Evolutionary conservation across 202 grass and related monocot genomes (phyloP).

Genomic region (Zizania palustris): DNA sequence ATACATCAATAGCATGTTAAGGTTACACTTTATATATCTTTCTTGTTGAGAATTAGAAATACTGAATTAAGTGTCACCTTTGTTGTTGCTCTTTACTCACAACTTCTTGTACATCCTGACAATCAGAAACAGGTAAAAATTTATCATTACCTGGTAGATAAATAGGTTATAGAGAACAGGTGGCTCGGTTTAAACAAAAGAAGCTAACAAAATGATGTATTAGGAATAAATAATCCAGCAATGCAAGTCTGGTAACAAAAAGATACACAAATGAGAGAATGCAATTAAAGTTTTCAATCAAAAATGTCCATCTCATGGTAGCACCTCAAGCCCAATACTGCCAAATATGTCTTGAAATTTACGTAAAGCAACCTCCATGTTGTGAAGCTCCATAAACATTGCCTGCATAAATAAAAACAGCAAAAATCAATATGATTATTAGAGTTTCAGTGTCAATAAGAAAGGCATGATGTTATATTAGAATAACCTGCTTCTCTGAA

Average conservation of each 20-base stretch:
- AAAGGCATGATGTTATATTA: slow-evolving; percentile 15
- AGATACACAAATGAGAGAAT: slow-evolving; percentile 9
- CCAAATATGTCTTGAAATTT: slow-evolving; percentile 64
- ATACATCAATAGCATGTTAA: slow-evolving; percentile 24
- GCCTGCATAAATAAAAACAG: slow-evolving; percentile 41
- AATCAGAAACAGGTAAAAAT: slow-evolving; percentile 29
- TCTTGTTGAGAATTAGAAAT: not conserved
- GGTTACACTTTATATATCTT: not conserved
- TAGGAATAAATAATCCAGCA: not conserved
- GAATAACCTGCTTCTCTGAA: slow-evolving; percentile 74
- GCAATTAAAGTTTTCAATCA: slow-evolving; percentile 5
- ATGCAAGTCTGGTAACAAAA: not conserved
- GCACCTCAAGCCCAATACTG: slow-evolving; percentile 55
- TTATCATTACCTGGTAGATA: slow-evolving; percentile 44
- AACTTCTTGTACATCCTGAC: slow-evolving; percentile 35
- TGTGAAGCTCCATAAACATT: slow-evolving; percentile 62
- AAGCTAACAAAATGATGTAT: not conserved
- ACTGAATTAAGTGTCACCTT: slow-evolving; percentile 42
- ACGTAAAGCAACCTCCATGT: slow-evolving; percentile 60
- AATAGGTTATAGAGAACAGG: slow-evolving; percentile 7
- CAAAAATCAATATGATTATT: slow-evolving; percentile 11
- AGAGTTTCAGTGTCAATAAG: not conserved
- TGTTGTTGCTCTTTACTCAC: slow-evolving; percentile 38
- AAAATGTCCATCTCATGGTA: slow-evolving; percentile 22
- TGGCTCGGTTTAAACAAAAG: slow-evolving; percentile 4